A percentile compares a stretch with the other conserved stretches of the same genome.
phyloP scores from a whole-genome alignment of 192 early-diverging fungal genomes.

The Mortierella hygrophila region DNA sequence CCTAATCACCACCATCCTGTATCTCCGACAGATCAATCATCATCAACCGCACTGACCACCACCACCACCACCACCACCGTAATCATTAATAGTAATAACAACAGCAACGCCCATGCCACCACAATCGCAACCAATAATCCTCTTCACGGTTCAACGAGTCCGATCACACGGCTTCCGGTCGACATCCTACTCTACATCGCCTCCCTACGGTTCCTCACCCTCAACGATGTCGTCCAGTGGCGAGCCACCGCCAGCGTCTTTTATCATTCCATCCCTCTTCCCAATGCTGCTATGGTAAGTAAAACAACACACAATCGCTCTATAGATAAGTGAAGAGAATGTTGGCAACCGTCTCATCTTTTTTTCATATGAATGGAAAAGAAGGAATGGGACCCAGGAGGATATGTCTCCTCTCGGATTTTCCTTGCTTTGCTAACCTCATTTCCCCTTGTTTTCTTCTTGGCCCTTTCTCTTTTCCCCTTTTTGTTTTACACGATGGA shows the following conservation, averaged over 20 bases:
- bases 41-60: neutral
- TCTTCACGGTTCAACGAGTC: neutral
- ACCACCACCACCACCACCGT: neutral
- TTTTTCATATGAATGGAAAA: neutral
- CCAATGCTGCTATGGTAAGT: conserved; percentile 38
- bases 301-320: neutral
- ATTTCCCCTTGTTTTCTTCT: neutral
- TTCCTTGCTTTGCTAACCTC: neutral
- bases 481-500: too few relatives aligned
- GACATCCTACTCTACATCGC: conserved; percentile 52
- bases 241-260: conserved; percentile 40
- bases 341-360: neutral
- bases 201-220: conserved; percentile 31
- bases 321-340: neutral
- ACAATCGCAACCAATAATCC: neutral
- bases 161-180: conserved; percentile 31
- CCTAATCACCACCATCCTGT: neutral
- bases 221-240: conserved; percentile 52
- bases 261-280: conserved; percentile 42
- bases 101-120: neutral
- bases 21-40: neutral
- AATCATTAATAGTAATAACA: neutral
- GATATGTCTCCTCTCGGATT: neutral
- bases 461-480: neutral
- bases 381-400: neutral